Evolutionary conservation across 805 yeast species (phyloP), one percentile per base, ranked within the genome.

Genomic region (Cyberlindnera meyerae): DNA sequence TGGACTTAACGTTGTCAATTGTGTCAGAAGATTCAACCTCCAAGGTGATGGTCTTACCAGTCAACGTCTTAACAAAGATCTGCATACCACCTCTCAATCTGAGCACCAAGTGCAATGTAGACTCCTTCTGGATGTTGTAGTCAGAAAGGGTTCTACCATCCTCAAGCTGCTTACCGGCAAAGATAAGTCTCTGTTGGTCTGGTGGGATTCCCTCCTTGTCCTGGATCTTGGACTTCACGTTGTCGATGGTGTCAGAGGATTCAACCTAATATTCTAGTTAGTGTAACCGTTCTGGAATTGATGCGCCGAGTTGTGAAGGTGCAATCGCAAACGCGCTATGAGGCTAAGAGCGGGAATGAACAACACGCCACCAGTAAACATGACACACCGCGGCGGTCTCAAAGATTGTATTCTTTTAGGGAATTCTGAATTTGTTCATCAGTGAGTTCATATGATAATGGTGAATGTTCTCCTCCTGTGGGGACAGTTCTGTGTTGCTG

Each of bases 161-260:
- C 71, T 87, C 96, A 54, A 87, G 74, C 70, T 87, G 96, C 74
- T 87, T 87, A 75, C 96, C 96, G 54, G 96, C 96, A 58, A 87
- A 87, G 69, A 87, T 87, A 57, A 87, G 73, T 71, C 96, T 79
- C 71, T 87, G 96, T 68, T 87, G 96, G 73, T 87, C 96, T 54
- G 96, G 96, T 57, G 96, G 96, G 57, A 87, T 87, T 57, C 96
- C 95, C 68, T 86, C 96, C 76, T 87, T 87, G 71, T 87, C 96
- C 69, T 87, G 96, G 59, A 87, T 87, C 79, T 87, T 87, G 57
- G 90, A 75, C 76, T 87, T 87, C 68, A 87, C 96, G 60, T 87
- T 87, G 73, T 87, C 96, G 61, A 87, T 87, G 52, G 95, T 86
- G 75, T 87, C 96, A 41, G 95, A 85, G 45, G 95, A 86, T 70